Evolutionary conservation across 352 stramenopile genomes (phyloP), one percentile per base, ranked within the genome.

Genomic region (Phytophthora pinifolia): DNA sequence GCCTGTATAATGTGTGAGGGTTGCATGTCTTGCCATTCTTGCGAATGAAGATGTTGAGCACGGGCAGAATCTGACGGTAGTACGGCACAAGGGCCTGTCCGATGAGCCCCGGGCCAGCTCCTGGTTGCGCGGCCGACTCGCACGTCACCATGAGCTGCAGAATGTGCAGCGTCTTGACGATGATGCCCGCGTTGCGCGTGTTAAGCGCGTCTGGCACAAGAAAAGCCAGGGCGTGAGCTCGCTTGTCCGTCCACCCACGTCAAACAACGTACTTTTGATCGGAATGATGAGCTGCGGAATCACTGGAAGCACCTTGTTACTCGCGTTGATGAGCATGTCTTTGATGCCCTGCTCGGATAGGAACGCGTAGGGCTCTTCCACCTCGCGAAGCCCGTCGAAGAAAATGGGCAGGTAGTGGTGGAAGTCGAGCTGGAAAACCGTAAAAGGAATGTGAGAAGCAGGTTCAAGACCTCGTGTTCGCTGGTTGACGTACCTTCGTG

Each of bases 371-470:
- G 96, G 96, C 68, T 97, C 83, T 66, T 99, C 96, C 9, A 98
- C 67, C 64, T 99, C 96, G 20, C 96, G 90, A 9, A 99, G 72
- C 12, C 96, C 96, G 50, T 99, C 96, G 51, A 99, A 98, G 74
- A 99, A 99, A 50, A 99, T 98, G 6, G 96, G 96, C 9, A 99
- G 73, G 60, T 99, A 99, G 72, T 99, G 96, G 59, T 99, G 96
- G 59, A 98, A 99, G 65, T 99, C 96, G 7, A 99, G 82, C 76
- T 98, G 62, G 6, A 61, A 17, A 58, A 33, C 20, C 8, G 14
- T 31, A 29, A 8, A 37, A 54, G 4, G 54, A 7, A 1, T 22
- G 46, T 46, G 36, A 53, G 10, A 48, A 8, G 25, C 18, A 27
- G n/a, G 15, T 4, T 41, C 18, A 30, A 30, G 38, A 17, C 14